Percentiles rank a stretch among this genome's conserved stretches.
Conservation (phyloP, 192 early-diverging fungal species). For the Linnemannia hyalina region DNA sequence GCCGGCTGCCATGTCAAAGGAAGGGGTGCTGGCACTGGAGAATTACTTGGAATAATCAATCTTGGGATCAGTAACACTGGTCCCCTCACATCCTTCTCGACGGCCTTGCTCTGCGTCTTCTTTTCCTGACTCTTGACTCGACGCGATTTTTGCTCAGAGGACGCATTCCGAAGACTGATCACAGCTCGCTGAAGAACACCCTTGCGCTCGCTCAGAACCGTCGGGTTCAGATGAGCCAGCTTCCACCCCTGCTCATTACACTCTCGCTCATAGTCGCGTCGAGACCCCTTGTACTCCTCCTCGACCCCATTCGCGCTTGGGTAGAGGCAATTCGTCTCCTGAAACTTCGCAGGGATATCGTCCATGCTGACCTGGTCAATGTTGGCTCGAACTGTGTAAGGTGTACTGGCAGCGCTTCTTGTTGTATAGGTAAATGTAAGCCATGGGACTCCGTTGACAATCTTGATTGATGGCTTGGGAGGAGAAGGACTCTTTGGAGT, state of each 20-base stretch:
- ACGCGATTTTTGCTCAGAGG: constrained; percentile 78
- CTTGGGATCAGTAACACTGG: not conserved
- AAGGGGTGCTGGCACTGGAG: not conserved
- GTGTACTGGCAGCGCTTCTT: constrained; percentile 70
- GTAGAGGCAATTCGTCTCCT: constrained; percentile 85
- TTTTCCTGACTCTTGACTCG: constrained; percentile 83
- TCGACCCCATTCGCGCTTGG: constrained; percentile 79
- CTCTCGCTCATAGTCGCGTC: constrained; percentile 88
- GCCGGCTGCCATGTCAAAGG: not conserved
- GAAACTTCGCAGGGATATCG: constrained; percentile 71
- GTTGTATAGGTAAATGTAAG: constrained; percentile 76
- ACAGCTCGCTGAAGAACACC: constrained; percentile 90
- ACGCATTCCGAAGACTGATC: constrained; percentile 81
- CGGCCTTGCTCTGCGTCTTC: constrained; percentile 60
- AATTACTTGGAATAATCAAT: not conserved
- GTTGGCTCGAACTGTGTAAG: constrained; percentile 80
- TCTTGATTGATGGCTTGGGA: constrained; percentile 46
- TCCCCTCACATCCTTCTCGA: not conserved
- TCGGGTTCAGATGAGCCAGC: constrained; percentile 81
- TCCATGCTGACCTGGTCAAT: constrained; percentile 67
- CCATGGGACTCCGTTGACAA: constrained; percentile 72
- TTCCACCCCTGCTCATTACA: constrained; percentile 92
- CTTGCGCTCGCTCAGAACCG: constrained; percentile 72
- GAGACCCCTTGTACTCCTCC: constrained; percentile 79
- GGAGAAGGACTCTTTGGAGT: constrained; percentile 17